Conservation (phyloP, 306 rosid species). For the Calophaca sinica region DNA sequence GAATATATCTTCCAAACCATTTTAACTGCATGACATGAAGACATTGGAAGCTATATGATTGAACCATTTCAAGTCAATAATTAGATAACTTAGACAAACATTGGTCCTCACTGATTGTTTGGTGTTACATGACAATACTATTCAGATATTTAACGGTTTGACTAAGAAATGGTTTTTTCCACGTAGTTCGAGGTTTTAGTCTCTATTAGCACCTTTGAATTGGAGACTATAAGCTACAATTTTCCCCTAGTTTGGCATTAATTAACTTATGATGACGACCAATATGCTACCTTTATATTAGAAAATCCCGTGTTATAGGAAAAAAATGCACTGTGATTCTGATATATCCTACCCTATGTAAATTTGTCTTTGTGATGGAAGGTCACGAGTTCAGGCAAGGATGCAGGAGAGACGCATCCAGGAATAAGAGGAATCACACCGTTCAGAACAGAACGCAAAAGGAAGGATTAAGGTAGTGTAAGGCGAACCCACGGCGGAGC, state of each 20-base stretch:
- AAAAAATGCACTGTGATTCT: neutral
- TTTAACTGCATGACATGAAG: neutral
- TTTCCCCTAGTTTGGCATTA: neutral
- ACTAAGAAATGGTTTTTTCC: neutral
- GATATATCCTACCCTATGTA: neutral
- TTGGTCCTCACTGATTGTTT: slow-evolving; percentile 4
- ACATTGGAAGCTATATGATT: slow-evolving; percentile 4
- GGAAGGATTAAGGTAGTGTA: too few relatives aligned
- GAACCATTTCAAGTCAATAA: slow-evolving; percentile 22
- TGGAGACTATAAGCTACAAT: too few relatives aligned
- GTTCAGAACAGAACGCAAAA: too few relatives aligned
- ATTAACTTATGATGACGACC: slow-evolving; percentile 15
- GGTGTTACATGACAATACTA: neutral
- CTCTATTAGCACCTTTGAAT: neutral
- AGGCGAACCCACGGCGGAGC: too few relatives aligned
- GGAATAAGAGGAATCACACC: too few relatives aligned
- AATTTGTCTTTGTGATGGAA: slow-evolving; percentile 25
- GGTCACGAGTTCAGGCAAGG: too few relatives aligned
- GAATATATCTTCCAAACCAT: slow-evolving; percentile 20
- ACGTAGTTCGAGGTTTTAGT: neutral
- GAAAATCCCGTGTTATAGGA: neutral
- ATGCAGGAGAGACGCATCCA: too few relatives aligned
- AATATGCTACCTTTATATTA: slow-evolving; percentile 1
- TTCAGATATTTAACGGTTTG: slow-evolving; percentile 17
- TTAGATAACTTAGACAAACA: slow-evolving; percentile 5